Evolutionary conservation across 177 flowering plant genomes (phyloP).

Genomic region (Tripterygium wilfordii): DNA sequence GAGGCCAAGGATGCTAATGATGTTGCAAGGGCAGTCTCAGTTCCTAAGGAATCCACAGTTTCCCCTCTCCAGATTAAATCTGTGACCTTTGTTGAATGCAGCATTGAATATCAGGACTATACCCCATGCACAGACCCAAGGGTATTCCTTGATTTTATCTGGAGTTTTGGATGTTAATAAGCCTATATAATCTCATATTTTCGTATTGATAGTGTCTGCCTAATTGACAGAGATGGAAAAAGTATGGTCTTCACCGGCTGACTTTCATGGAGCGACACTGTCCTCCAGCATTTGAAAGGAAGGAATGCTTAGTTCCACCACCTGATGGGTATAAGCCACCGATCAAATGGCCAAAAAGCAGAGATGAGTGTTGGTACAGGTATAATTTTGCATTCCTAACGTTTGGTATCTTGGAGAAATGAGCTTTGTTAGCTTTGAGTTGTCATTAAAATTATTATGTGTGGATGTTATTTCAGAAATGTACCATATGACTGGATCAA

Average conservation of each 20-base stretch:
- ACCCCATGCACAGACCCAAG: conserved; percentile 97
- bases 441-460: too few species aligned
- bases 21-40: conserved; percentile 19
- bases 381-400: conserved; percentile 16
- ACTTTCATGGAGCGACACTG: conserved; percentile 95
- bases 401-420: neutral
- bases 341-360: conserved; percentile 96
- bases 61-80: conserved; percentile 55
- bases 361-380: conserved; percentile 94
- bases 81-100: conserved; percentile 60
- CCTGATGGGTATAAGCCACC: conserved; percentile 93
- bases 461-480: conserved; percentile 54
- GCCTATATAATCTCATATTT: neutral
- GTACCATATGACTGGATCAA: conserved; percentile 99
- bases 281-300: conserved; percentile 84
- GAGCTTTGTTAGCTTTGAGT: neutral
- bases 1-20: conserved; percentile 23
- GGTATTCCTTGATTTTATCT: conserved; percentile 32
- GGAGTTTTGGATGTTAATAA: neutral
- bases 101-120: conserved; percentile 75
- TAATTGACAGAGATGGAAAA: conserved; percentile 73
- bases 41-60: conserved; percentile 27
- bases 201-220: neutral
- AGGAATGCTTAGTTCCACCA: conserved; percentile 90
- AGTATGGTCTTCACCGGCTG: conserved; percentile 71